Evolutionary conservation across 768 basidiomycete species (phyloP), one percentile per base, ranked within the genome.

Genomic region (Pluteus cervinus): DNA sequence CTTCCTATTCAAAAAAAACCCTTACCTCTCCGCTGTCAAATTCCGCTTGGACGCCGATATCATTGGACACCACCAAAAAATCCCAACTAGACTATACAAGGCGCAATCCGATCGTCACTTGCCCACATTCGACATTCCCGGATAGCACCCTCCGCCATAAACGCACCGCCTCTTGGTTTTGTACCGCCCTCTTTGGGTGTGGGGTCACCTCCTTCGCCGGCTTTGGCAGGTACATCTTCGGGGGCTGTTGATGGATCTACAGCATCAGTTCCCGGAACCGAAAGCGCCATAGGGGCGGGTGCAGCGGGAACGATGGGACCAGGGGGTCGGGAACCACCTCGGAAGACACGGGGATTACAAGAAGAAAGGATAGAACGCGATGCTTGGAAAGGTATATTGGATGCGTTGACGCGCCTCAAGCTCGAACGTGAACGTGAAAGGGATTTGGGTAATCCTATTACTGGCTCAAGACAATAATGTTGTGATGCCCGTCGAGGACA

Each of bases 121-220:
- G 86, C 86, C 12, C 85, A 88, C 48, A 82, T 90, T 42, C 72
- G 85, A 8, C 77, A 83, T 50, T 82, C 85, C 7, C 79, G 86
- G 46, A 86, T 89, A 52, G 82, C 86, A 28, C 86, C 86, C 7
- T 84, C 85, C n/a, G 80, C 85, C n/a, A 86, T 90, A 50, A 82
- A 81, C 33, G 86, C 86, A 1, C 85, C 85, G 23, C 73, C 78
- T 5, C 72, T 69, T 1, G 76, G 75, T 18, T 85, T 86, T 53
- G 63, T 87, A 7, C 86, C 86, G 5, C 80, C 86, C 3, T 80
- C 84, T 5, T 75, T 86, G 11, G 86, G 86, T 5, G 84, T 87
- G 9, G 82, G 83, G 3, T 68, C 85, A 36, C 83, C 86, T 3
- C 49, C 66, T 8, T n/a, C n/a, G n/a, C n/a, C n/a, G n/a, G n/a